Percentiles rank a stretch among this genome's conserved stretches.
These are phyloP conservation scores for Pluteus cervinus DNA, from an alignment of 768 basidiomycete genomes.

Conservation along the genomic window DNA sequence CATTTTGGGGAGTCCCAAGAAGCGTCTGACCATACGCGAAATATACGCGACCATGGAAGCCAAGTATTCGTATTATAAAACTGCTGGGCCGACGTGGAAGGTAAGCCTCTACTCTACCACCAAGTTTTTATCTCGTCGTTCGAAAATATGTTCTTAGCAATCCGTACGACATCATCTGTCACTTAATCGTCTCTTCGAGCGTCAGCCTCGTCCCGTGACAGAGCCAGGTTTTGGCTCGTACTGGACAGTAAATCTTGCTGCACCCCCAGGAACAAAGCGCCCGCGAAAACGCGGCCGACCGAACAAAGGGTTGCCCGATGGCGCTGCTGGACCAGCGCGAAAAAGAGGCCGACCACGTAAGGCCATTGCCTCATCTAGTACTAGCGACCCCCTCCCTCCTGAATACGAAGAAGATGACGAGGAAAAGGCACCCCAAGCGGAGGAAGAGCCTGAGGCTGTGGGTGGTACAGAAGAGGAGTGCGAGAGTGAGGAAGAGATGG, in stretches of 20 bases:
- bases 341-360: conserved; percentile 38
- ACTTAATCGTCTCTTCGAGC: conserved; percentile 75
- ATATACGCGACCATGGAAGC: conserved; percentile 85
- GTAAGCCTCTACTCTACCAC: conserved; percentile 27
- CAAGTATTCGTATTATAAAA: conserved; percentile 78
- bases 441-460: conserved; percentile 12
- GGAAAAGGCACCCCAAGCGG: conserved; percentile 7
- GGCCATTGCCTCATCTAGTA: conserved; percentile 6
- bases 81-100: conserved; percentile 83
- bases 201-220: conserved; percentile 75
- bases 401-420: conserved; percentile 13
- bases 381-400: conserved; percentile 2
- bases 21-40: conserved; percentile 76
- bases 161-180: conserved; percentile 84
- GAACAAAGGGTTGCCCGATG: conserved; percentile 46
- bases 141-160: too few species aligned
- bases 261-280: conserved; percentile 83
- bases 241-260: conserved; percentile 83
- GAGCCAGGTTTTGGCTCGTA: conserved; percentile 87
- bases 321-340: conserved; percentile 22
- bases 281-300: conserved; percentile 73
- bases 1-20: conserved; percentile 70
- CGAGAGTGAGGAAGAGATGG: conserved; percentile 74
- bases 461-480: conserved; percentile 45
- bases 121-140: too few species aligned